Percentiles rank a stretch among this genome's conserved stretches.
phyloP scores from a whole-genome alignment of 2,329 filamentous ascomycete species.

The Cladosporium sp. region DNA sequence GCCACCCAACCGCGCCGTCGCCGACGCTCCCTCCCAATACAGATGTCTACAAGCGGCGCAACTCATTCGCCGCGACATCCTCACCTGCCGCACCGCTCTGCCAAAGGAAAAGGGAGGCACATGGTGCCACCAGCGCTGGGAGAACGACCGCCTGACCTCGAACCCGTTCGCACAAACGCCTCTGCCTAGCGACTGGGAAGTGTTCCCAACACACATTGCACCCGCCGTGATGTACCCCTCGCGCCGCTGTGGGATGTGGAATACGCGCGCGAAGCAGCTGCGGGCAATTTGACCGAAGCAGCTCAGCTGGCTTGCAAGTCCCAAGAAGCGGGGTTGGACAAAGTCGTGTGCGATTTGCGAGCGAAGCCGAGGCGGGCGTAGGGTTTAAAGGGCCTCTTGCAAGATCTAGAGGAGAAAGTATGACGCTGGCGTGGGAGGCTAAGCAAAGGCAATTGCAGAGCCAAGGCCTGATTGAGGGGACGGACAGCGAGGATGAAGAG shows the following conservation, averaged over 20 bases:
- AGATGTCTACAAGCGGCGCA: slow-evolving; percentile 54
- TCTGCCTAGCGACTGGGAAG: slow-evolving; percentile 76
- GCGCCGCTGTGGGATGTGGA: slow-evolving; percentile 78
- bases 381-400: slow-evolving; percentile 76
- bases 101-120: slow-evolving; percentile 90
- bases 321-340: slow-evolving; percentile 46
- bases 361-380: slow-evolving; percentile 76
- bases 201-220: slow-evolving; percentile 76
- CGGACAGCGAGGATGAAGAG: slow-evolving; percentile 71
- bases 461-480: slow-evolving; percentile 45
- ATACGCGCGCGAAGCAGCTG: slow-evolving; percentile 37
- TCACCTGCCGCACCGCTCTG: slow-evolving; percentile 70
- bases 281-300: slow-evolving; percentile 42
- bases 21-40: slow-evolving; percentile 31
- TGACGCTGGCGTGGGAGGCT: slow-evolving; percentile 64
- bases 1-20: slow-evolving; percentile 25
- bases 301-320: slow-evolving; percentile 36
- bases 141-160: slow-evolving; percentile 86
- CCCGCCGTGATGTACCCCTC: slow-evolving; percentile 80
- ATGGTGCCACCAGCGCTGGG: slow-evolving; percentile 83
- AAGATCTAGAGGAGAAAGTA: slow-evolving; percentile 82
- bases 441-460: slow-evolving; percentile 49
- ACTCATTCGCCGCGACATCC: slow-evolving; percentile 59
- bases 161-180: slow-evolving; percentile 90
- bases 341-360: slow-evolving; percentile 76